These are phyloP conservation scores for Solanum aculeatissimum DNA, from an alignment of 305 asterid species.

Conservation along the genomic window DNA sequence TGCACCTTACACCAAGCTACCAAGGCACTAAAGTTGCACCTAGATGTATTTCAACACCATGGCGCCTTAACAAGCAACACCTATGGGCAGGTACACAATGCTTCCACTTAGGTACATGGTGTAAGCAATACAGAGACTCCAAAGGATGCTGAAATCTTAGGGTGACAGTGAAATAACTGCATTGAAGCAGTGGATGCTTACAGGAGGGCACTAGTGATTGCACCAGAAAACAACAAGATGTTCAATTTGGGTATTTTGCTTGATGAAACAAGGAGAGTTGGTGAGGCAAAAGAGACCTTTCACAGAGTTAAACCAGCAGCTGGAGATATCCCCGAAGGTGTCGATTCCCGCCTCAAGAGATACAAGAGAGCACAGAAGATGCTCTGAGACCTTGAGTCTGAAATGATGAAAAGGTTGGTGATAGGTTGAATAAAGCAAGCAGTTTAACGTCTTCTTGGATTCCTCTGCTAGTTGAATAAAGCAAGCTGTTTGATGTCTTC, in stretches of 20 bases:
- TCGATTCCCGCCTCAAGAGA: slow-evolving; percentile 82
- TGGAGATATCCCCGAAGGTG: slow-evolving; percentile 57
- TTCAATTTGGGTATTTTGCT: slow-evolving; percentile 67
- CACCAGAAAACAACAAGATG: slow-evolving; percentile 90
- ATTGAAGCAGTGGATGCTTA: slow-evolving; percentile 68
- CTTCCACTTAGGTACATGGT: neutral
- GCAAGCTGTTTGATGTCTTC: slow-evolving; percentile 55
- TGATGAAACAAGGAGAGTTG: slow-evolving; percentile 77
- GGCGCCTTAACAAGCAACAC: neutral
- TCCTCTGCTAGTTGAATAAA: slow-evolving; percentile 48
- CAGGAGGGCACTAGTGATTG: slow-evolving; percentile 47
- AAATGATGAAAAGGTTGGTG: slow-evolving; percentile 43
- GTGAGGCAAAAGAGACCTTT: slow-evolving; percentile 68
- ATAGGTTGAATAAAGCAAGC: slow-evolving; percentile 52
- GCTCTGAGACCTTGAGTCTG: slow-evolving; percentile 70
- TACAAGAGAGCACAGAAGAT: slow-evolving; percentile 75
- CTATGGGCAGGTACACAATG: neutral
- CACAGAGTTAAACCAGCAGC: slow-evolving; percentile 75
- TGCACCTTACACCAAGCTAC: neutral
- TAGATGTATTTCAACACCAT: neutral
- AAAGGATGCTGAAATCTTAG: slow-evolving; percentile 17
- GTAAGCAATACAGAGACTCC: neutral
- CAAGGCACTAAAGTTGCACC: neutral
- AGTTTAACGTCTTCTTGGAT: no score
- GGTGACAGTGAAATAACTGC: slow-evolving; percentile 84